Evolutionary conservation across 352 stramenopile species (phyloP).

Genomic region (Aphanomyces cochlioides): DNA sequence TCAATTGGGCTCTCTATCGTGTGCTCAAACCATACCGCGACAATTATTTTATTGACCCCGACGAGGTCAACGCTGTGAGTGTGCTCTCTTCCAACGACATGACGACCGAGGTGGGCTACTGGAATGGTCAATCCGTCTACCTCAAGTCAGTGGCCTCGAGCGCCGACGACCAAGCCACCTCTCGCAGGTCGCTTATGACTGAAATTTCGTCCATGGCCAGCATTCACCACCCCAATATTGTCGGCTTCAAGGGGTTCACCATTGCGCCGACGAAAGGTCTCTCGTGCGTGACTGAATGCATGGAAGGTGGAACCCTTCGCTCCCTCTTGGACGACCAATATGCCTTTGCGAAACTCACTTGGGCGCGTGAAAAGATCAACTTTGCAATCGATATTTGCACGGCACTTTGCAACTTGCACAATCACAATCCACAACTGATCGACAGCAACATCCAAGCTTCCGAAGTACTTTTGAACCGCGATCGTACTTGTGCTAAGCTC

Average conservation of each 20-base stretch:
- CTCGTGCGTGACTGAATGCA: constrained; percentile 12
- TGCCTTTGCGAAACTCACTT: background rate
- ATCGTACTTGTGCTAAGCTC: constrained; percentile 1
- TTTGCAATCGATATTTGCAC: background rate
- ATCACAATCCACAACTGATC: constrained; percentile 13
- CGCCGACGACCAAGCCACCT: background rate
- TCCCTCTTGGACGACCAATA: constrained; percentile 5
- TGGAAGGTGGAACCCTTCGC: constrained; percentile 20
- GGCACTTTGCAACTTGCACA: background rate
- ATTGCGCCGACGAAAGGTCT: constrained; percentile 2
- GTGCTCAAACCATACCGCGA: constrained; percentile 6
- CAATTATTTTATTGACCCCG: constrained; percentile 13
- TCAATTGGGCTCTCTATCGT: background rate
- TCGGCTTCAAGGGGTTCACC: constrained; percentile 21
- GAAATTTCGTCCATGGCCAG: constrained; percentile 7
- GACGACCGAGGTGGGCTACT: constrained; percentile 14
- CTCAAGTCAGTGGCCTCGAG: constrained; percentile 1
- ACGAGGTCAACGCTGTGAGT: background rate
- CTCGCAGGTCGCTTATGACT: constrained; percentile 3
- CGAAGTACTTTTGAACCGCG: background rate
- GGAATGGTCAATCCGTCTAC: constrained; percentile 4
- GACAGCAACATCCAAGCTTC: constrained; percentile 15
- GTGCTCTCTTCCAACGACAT: constrained; percentile 17
- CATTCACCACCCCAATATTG: constrained; percentile 17
- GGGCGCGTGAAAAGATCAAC: background rate